Evolutionary conservation across 192 early-diverging fungal species (phyloP), one percentile per base, ranked within the genome.

Genomic region (Podila verticillata): DNA sequence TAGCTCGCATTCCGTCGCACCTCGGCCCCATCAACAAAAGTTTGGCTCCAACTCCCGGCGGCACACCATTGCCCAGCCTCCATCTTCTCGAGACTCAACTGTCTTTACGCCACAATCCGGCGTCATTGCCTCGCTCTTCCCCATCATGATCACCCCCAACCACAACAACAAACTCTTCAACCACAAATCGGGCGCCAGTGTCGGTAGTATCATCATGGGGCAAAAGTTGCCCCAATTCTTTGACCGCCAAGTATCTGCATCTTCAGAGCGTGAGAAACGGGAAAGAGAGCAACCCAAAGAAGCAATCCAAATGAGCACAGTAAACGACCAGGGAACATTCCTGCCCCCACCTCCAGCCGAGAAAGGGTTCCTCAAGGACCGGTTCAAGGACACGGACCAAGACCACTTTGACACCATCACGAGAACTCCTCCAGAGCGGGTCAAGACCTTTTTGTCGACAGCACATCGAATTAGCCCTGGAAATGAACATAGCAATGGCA

Each of bases 121-220:
- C 51, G 20, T 54, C 51, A 54, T 54, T 12, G 51, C 51, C 51
- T 54, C 51, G 20, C 51, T 54, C 51, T 54, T 54, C 51, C 51
- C 51, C 51, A 54, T 54, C 51, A 54, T 54, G 0, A 54, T 54
- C 51, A 54, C 51, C 9, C 51, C 51, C 20, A 54, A 54, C 51
- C 22, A 24, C 51, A 54, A 54, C 22, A 54, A 26, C 22, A 54
- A 54, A 26, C 8, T 26, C 22, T 19, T 7, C 51, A 54, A 7
- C 51, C 20, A 26, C 51, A 54, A 54, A 26, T 44, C 39, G 13
- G 39, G 39, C 39, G 39, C 39, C 39, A 44, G 39, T 44, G 39
- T 44, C 10, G 17, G 36, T 12, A 39, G 39, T 4, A 44, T 44
- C 39, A 44, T 44, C 17, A 44, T 44, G 13, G 39, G 39, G 2